Base-by-base conservation (phyloP, 192 early-diverging fungal species). In the Lobosporangium transversale region DNA sequence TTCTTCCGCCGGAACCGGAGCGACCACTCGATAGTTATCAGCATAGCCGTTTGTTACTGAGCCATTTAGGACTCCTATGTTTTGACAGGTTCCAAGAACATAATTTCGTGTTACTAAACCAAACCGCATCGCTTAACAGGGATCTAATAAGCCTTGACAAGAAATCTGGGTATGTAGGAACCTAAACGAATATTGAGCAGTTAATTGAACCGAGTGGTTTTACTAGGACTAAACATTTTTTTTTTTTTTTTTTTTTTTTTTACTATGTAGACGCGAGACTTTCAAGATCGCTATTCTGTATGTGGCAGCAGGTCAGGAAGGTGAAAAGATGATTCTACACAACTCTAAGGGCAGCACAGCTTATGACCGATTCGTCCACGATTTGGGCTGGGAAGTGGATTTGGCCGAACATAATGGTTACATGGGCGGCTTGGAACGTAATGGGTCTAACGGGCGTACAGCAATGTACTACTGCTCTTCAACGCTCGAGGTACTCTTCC, bases 381-480 rank as follows among this genome's bases (percentile, higher is more conserved):
- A 92, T 70, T 81, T 99, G 26, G 97, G 97, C 7, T 99, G 97
- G 97, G 87, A 94, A 71, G 87, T 98, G 14, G 90, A 97, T 53
- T 62, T 98, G 24, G 86, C 87, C 0, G 90, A 88, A 0, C 97
- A 98, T 75, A 68, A 81, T 4, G 96, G 96, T 2, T 99, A 92
- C 60, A 63, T 90, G 1, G 97, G 97, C 7, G 95, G 95, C 3
- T 75, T 99, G 15, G 94, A 97, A 61, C 70, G 84, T 30, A 94
- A 90, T 65, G 76, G 86, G 10, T 90, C 92, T 0, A 94, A 94
- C 60, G 96, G 94, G 1, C 73, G 63, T 1, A 82, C 67, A 0
- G 90, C 95, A 7, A 89, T 87, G 9, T 99, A 99, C 75, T 97
- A 89, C 62, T 90, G 94, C 51, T 88, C 88, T 3, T 91, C 95